These are phyloP conservation scores for Sapria himalayana DNA, from an alignment of 345 rosid genomes.

Conservation along the genomic window DNA sequence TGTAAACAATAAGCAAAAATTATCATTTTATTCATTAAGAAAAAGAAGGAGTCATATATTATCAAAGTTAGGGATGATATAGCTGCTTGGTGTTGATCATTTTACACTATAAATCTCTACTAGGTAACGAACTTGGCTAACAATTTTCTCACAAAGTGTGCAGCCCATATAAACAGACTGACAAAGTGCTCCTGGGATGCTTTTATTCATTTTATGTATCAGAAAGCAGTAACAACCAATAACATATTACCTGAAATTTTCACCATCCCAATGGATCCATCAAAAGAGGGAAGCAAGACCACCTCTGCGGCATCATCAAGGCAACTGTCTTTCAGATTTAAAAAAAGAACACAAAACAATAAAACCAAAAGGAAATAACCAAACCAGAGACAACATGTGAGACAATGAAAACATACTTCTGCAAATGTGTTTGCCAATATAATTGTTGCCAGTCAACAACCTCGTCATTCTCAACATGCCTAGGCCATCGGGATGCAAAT, in stretches of 20 bases:
- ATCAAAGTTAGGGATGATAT: no score
- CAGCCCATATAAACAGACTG: no score
- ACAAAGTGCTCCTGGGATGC: background rate
- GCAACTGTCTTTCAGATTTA: constrained; percentile 39
- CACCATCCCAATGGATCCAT: constrained; percentile 29
- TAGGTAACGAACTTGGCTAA: no score
- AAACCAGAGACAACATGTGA: no score
- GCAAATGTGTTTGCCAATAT: constrained; percentile 77
- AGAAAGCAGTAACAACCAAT: background rate
- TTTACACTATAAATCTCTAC: no score
- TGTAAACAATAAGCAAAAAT: no score
- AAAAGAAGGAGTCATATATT: no score
- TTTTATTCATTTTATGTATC: background rate
- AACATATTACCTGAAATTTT: constrained; percentile 30
- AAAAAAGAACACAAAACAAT: background rate
- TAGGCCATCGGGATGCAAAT: constrained; percentile 55
- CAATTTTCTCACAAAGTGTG: no score
- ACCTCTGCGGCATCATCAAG: constrained; percentile 64
- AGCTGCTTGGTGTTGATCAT: no score
- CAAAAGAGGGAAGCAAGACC: constrained; percentile 48
- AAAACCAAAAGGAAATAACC: no score
- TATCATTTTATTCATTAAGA: no score
- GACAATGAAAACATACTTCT: constrained; percentile 34
- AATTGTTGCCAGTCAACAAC: constrained; percentile 47
- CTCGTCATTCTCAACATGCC: constrained; percentile 9